phyloP scores from a whole-genome alignment of 2,329 filamentous ascomycete genomes.

The Cladosporium colombiae region DNA sequence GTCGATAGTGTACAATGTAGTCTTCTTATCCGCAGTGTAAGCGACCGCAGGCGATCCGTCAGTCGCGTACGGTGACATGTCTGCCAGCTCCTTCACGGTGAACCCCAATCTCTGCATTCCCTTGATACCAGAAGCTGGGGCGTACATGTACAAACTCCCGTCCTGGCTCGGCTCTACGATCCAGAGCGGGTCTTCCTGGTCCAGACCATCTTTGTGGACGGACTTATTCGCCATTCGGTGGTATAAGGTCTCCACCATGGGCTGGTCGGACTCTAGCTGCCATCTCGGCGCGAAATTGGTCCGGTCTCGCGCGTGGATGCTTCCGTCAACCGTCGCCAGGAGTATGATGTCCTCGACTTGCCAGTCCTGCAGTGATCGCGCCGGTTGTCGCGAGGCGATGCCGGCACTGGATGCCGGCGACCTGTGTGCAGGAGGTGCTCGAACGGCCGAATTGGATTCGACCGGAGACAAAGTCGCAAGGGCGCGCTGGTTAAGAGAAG shows the following conservation, averaged over 20 bases:
- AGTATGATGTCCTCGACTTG: slow-evolving; percentile 99
- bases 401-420: slow-evolving; percentile 58
- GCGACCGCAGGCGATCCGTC: slow-evolving; percentile 71
- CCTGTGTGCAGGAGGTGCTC: slow-evolving; percentile 77
- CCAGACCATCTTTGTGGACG: slow-evolving; percentile 58
- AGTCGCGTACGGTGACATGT: slow-evolving; percentile 73
- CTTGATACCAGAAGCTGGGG: slow-evolving; percentile 59
- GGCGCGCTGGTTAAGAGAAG: slow-evolving; percentile 76
- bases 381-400: slow-evolving; percentile 77
- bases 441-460: slow-evolving; percentile 70
- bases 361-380: slow-evolving; percentile 98
- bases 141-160: slow-evolving; percentile 84
- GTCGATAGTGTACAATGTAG: slow-evolving; percentile 84
- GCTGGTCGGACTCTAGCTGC: slow-evolving; percentile 79
- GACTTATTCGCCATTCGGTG: slow-evolving; percentile 67
- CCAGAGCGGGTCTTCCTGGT: slow-evolving; percentile 87
- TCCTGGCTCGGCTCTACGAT: slow-evolving; percentile 90
- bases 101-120: slow-evolving; percentile 67
- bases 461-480: slow-evolving; percentile 97
- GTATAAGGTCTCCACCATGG: slow-evolving; percentile 89
- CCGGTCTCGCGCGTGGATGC: slow-evolving; percentile 86
- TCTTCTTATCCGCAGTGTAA: slow-evolving; percentile 90
- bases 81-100: slow-evolving; percentile 82
- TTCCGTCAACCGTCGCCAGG: slow-evolving; percentile 99
- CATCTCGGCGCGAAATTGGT: slow-evolving; percentile 82